phyloP scores from a whole-genome alignment of 2,329 filamentous ascomycete genomes.

The Tolypocladium sp. region DNA sequence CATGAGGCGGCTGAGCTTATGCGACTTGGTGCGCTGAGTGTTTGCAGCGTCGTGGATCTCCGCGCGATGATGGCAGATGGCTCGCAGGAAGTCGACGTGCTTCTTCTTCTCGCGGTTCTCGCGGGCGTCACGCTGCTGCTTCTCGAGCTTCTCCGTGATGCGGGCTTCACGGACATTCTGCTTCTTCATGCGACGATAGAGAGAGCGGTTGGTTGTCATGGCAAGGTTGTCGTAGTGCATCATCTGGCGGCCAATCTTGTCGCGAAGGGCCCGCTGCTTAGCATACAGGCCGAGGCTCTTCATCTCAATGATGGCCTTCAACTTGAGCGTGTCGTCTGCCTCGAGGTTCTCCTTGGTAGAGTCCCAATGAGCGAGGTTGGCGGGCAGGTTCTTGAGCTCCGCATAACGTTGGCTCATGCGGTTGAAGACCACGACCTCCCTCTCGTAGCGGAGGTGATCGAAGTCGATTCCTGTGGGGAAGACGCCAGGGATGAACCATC shows the following conservation, averaged over 20 bases:
- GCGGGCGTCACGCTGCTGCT: conserved; percentile 92
- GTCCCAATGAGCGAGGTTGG: conserved; percentile 83
- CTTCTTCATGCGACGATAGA: conserved; percentile 94
- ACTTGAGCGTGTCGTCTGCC: conserved; percentile 73
- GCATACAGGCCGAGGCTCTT: conserved; percentile 83
- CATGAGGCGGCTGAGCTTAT: conserved; percentile 88
- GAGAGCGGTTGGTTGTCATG: conserved; percentile 89
- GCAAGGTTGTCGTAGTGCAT: conserved; percentile 92
- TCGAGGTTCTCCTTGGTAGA: conserved; percentile 57
- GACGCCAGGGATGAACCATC: conserved; percentile 75
- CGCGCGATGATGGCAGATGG: conserved; percentile 71
- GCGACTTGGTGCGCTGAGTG: conserved; percentile 62
- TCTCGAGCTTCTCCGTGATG: conserved; percentile 97
- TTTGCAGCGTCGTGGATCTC: conserved; percentile 64
- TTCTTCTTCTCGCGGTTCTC: conserved; percentile 98
- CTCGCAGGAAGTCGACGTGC: conserved; percentile 82
- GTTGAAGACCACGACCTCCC: conserved; percentile 83
- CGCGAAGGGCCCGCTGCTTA: conserved; percentile 78
- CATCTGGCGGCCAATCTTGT: conserved; percentile 84
- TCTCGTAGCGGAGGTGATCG: conserved; percentile 75
- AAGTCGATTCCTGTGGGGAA: conserved; percentile 85
- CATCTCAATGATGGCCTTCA: conserved; percentile 89
- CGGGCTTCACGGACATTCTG: conserved; percentile 90
- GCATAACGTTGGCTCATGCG: conserved; percentile 76
- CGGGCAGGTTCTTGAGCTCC: conserved; percentile 75